Evolutionary conservation across 805 yeast genomes (phyloP).

Genomic region (Pichia nanzhaoensis): DNA sequence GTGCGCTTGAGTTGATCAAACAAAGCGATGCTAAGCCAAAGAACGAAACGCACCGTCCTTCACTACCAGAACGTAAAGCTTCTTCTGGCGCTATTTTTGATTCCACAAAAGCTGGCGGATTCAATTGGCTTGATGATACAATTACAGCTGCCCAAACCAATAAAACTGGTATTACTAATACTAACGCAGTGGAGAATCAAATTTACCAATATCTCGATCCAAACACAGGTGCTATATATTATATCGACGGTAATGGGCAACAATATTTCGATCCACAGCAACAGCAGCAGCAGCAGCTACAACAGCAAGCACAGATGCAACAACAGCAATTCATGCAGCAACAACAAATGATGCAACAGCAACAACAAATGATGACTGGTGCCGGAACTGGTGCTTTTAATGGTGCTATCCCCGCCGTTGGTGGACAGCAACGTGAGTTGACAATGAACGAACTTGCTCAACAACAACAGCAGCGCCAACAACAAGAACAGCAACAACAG

Average conservation of each 20-base stretch:
- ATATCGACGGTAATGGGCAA: conserved; percentile 63
- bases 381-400: conserved; percentile 15
- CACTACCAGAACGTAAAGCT: conserved; percentile 36
- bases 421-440: conserved; percentile 2
- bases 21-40: conserved; percentile 27
- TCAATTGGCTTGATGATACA: conserved; percentile 31
- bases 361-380: conserved; percentile 19
- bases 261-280: conserved; percentile 47
- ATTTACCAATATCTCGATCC: conserved; percentile 70
- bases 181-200: conserved; percentile 30
- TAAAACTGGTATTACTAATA: conserved; percentile 27
- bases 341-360: conserved; percentile 24
- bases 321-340: conserved; percentile 14
- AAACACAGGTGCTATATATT: conserved; percentile 56
- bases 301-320: conserved; percentile 2
- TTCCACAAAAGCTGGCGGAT: conserved; percentile 28
- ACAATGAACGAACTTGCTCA: conserved; percentile 6
- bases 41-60: conserved; percentile 34
- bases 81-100: conserved; percentile 27
- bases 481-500: conserved; percentile 16
- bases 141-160: conserved; percentile 4
- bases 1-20: conserved; percentile 53
- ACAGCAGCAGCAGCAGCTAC: conserved; percentile 23
- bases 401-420: conserved; percentile 5
- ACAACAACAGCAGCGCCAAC: conserved; percentile 15